Base-by-base conservation (phyloP, 2,329 filamentous ascomycete species). In the Balansia obtecta region DNA sequence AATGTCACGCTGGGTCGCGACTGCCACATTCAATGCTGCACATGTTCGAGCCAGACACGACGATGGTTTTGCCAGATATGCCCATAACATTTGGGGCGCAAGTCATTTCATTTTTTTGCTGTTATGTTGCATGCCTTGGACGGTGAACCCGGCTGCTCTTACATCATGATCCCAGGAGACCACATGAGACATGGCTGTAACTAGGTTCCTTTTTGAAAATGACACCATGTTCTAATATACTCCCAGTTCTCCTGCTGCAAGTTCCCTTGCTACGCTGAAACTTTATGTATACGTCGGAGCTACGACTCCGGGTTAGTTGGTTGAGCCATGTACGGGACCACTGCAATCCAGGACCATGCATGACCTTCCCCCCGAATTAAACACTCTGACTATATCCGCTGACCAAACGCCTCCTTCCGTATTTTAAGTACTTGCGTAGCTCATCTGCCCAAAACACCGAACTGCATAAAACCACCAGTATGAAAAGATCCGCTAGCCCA, bases 361-460 rank as follows among this genome's bases (percentile, higher is more conserved):
- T 33, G 5, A 41, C 18, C 22, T 16, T 7, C 11, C 37, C 16
- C 30, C 40, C 13, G 12, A 38, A 13, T 58, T 72, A 85, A 55
- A 85, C 82, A 58, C 77, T 75, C 63, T 81, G 77, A 62, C 82
- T 85, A 62, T 86, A 86, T 49, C 79, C 77, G 53, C 65, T 68
- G n/a, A 73, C 73, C 53, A 79, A 65, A 61, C 76, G 74, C 65
- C 75, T 71, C 61, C 71, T 72, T 46, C 80, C 74, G 57, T 80
- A 78, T 60, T 74, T 77, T 61, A 77, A 78, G 71, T 84, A 94
- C 70, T 98, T 98, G 63, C 93, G 77, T 42, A 75, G 75, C 70
- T 98, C 93, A 66, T 98, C 93, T 12, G 83, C 89, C 88, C 88
- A 97, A 66, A 98, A 95, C 30, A 98, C 93, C 47, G 79, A 82